Percentiles rank a stretch among this genome's conserved stretches.
Evolutionary conservation across 1,284 basidiomycete genomes (phyloP).

Genomic region (Golubevia pallescens): DNA sequence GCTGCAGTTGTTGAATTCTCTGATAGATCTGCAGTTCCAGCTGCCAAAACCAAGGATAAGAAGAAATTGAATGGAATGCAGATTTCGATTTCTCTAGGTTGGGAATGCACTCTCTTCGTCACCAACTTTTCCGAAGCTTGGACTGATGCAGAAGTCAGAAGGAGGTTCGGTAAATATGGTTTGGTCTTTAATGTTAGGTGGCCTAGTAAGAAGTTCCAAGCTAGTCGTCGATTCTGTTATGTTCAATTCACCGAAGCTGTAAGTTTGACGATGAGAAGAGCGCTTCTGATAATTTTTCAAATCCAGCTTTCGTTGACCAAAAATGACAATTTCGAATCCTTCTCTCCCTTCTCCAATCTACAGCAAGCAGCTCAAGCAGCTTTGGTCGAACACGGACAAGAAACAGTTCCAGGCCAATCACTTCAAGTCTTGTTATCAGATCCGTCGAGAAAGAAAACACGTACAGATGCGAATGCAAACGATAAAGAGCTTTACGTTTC

Average conservation of each 20-base stretch:
- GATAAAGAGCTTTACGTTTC: conserved; percentile 50
- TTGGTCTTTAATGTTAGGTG: conserved; percentile 52
- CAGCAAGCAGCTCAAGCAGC: conserved; percentile 22
- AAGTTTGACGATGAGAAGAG: conserved; percentile 3
- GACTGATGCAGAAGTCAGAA: conserved; percentile 30
- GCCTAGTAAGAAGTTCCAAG: conserved; percentile 53
- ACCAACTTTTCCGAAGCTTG: conserved; percentile 58
- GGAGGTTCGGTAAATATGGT: conserved; percentile 35
- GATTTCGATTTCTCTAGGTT: conserved; percentile 41
- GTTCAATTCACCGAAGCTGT: conserved; percentile 34
- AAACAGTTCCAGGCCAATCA: conserved; percentile 20
- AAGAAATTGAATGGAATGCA: conserved; percentile 25
- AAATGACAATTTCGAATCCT: background rate
- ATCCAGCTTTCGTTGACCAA: background rate
- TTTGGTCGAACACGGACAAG: conserved; percentile 23
- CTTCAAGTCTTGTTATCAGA: conserved; percentile 52
- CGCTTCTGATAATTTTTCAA: background rate
- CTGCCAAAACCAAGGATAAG: conserved; percentile 45
- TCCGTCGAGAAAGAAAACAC: conserved; percentile 36
- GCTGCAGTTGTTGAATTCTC: conserved; percentile 55
- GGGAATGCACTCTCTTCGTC: conserved; percentile 60
- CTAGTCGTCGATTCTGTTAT: conserved; percentile 56
- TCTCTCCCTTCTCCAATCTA: background rate
- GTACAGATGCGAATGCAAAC: conserved; percentile 43
- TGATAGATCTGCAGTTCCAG: conserved; percentile 28